Percentiles rank a stretch among this genome's conserved stretches.
Conservation (phyloP, 2,329 filamentous ascomycete species). For the Hypoxylon sp. region DNA sequence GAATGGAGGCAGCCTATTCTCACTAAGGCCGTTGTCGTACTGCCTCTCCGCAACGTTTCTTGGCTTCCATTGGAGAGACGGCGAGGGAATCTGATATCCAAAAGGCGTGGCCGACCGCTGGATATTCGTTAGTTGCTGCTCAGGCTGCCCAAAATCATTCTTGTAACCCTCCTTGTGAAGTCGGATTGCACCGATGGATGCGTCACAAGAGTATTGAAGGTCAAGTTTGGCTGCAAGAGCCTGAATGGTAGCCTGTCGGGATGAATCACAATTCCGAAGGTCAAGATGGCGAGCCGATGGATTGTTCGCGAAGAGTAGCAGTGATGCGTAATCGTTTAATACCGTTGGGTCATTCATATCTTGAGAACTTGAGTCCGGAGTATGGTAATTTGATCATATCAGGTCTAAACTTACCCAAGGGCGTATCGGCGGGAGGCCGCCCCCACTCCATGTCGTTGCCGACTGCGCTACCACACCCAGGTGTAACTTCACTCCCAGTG, state of each 20-base stretch:
- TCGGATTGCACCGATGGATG: conserved; percentile 8
- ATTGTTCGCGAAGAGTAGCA: conserved; percentile 38
- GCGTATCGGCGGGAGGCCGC: background rate
- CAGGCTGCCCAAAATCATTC: conserved; percentile 1
- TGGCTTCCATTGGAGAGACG: conserved; percentile 9
- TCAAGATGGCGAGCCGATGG: conserved; percentile 29
- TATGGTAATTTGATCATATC: background rate
- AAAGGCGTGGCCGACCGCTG: background rate
- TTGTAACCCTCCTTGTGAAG: conserved; percentile 31
- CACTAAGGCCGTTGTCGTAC: background rate
- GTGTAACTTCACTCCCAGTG: conserved; percentile 4
- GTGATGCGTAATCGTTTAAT: conserved; percentile 27
- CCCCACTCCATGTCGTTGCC: conserved; percentile 15
- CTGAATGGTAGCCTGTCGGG: conserved; percentile 24
- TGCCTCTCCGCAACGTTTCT: background rate
- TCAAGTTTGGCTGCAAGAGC: conserved; percentile 35
- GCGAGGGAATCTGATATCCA: background rate
- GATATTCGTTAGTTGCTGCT: conserved; percentile 3
- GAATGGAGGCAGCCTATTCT: background rate
- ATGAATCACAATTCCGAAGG: conserved; percentile 26
- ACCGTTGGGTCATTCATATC: conserved; percentile 37
- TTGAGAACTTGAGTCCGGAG: conserved; percentile 23
- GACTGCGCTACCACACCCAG: background rate
- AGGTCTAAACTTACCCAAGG: conserved; percentile 37
- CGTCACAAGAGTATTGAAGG: conserved; percentile 32